These are phyloP conservation scores for Tricholoma sp. DNA, from an alignment of 768 basidiomycete species.

Conservation along the genomic window DNA sequence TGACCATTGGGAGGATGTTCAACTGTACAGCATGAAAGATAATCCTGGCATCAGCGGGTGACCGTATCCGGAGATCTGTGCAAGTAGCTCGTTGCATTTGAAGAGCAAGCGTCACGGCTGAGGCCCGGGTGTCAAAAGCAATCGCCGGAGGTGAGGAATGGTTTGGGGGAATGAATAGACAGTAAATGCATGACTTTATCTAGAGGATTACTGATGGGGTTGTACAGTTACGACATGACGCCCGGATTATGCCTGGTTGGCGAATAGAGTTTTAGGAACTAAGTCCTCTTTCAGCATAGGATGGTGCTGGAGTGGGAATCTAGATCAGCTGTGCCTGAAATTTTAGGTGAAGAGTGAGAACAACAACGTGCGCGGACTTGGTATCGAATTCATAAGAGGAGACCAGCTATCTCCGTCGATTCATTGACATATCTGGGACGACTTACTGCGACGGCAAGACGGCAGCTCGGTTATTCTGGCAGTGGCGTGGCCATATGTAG, in stretches of 20 bases:
- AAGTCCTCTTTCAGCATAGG: slow-evolving; percentile 28
- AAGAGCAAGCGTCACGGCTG: slow-evolving; percentile 6
- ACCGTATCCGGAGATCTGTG: slow-evolving; percentile 45
- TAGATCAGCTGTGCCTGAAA: slow-evolving; percentile 21
- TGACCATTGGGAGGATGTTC: slow-evolving; percentile 71
- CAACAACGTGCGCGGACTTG: background rate
- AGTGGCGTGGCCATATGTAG: too few relatives aligned
- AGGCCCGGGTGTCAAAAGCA: slow-evolving; percentile 12
- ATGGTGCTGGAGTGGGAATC: slow-evolving; percentile 27
- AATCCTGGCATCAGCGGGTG: slow-evolving; percentile 47
- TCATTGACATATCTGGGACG: background rate
- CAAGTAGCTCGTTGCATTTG: slow-evolving; percentile 50
- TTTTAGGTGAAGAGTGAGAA: slow-evolving; percentile 9
- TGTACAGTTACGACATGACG: slow-evolving; percentile 34
- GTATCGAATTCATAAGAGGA: background rate
- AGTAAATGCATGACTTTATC: slow-evolving; percentile 27
- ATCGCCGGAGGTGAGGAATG: slow-evolving; percentile 2
- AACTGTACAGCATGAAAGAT: slow-evolving; percentile 73
- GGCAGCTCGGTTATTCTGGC: too few relatives aligned
- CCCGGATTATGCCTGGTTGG: slow-evolving; percentile 26
- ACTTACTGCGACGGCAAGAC: too few relatives aligned
- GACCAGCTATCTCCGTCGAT: background rate
- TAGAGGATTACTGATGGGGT: slow-evolving; percentile 34
- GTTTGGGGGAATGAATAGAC: slow-evolving; percentile 17
- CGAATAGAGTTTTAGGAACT: slow-evolving; percentile 48